phyloP scores from a whole-genome alignment of 768 basidiomycete genomes.

The Rhizopogon vinicolor region DNA sequence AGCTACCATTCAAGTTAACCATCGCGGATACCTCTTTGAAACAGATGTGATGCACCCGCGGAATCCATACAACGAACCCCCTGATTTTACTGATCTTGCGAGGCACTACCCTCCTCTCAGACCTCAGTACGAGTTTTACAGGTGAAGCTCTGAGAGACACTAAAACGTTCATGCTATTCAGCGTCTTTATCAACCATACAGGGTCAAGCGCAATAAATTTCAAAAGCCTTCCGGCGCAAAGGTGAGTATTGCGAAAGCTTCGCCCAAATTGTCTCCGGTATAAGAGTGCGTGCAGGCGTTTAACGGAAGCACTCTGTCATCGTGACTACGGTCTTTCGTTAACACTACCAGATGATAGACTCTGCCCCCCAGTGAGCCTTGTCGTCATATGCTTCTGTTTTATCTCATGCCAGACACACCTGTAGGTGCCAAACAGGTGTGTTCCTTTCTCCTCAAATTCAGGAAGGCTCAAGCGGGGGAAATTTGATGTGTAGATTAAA shows the following conservation, averaged over 20 bases:
- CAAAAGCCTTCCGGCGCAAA: slow-evolving; percentile 62
- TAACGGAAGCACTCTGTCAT: slow-evolving; percentile 75
- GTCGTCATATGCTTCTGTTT: neutral
- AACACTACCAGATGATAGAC: slow-evolving; percentile 58
- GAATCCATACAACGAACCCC: slow-evolving; percentile 41
- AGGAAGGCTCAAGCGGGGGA: neutral
- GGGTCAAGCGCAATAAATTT: slow-evolving; percentile 62
- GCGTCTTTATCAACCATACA: slow-evolving; percentile 20
- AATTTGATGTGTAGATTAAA: slow-evolving; percentile 52
- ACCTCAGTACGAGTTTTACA: slow-evolving; percentile 39
- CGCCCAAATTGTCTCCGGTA: slow-evolving; percentile 1
- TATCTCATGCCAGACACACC: neutral
- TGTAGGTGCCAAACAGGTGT: slow-evolving; percentile 73
- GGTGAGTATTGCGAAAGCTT: slow-evolving; percentile 34
- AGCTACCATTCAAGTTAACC: no score
- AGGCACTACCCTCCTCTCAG: slow-evolving; percentile 50
- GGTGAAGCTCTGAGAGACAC: neutral
- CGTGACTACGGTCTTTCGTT: slow-evolving; percentile 69
- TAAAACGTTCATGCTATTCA: slow-evolving; percentile 4
- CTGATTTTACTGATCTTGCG: slow-evolving; percentile 61
- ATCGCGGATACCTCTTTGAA: no score
- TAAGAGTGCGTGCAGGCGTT: slow-evolving; percentile 41
- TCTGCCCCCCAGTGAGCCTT: slow-evolving; percentile 79
- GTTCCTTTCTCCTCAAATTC: neutral
- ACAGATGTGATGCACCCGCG: slow-evolving; percentile 37